Evolutionary conservation across 305 asterid species (phyloP), one percentile per base, ranked within the genome.

Genomic region (Caryopteris hybrid): DNA sequence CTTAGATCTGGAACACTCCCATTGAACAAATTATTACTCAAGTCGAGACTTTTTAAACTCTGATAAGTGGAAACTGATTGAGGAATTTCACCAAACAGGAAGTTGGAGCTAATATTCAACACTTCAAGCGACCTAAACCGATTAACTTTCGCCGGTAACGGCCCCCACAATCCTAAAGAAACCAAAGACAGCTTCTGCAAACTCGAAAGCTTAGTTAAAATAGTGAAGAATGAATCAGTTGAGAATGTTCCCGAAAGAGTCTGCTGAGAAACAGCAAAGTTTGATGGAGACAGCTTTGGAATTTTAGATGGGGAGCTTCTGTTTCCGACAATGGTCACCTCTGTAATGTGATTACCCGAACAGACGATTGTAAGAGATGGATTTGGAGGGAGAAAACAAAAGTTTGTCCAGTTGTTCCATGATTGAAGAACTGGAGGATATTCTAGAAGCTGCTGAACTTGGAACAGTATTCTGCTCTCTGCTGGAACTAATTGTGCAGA

Each of bases 391-490:
- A 85, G 81, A 34, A 50, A 80, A 57, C 99, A 95, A 54, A 95
- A 95, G 75, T 78, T 78, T 9, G 98, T 95, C 98, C 97, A 89
- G 8, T 84, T 88, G 64, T 80, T 86, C 96, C 97, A 95, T 39
- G 81, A 21, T 68, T 82, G 83, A 58, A 95, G 94, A 47, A 75
- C 77, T 36, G 77, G 86, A 8, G 99, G 97, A 61, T 65, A 86
- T 71, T 95, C 98, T 17, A 95, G 99, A 77, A 86, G 34, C 65
- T 78, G 81, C 70, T 86, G 96, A 47, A 88, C 58, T 79, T 81
- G 89, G 45, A 86, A 76, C 6, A 95, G 86, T 43, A 83, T 84
- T 74, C 98, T 85, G 71, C 43, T 74, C 64, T 95, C 98, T 38
- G 86, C 46, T 33, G 85, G 74, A 6, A 69, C 68, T 47, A 91